A percentile compares a stretch with the other conserved stretches of the same genome.
Evolutionary conservation across 768 basidiomycete genomes (phyloP).

Genomic region (Trametes cubensis): DNA sequence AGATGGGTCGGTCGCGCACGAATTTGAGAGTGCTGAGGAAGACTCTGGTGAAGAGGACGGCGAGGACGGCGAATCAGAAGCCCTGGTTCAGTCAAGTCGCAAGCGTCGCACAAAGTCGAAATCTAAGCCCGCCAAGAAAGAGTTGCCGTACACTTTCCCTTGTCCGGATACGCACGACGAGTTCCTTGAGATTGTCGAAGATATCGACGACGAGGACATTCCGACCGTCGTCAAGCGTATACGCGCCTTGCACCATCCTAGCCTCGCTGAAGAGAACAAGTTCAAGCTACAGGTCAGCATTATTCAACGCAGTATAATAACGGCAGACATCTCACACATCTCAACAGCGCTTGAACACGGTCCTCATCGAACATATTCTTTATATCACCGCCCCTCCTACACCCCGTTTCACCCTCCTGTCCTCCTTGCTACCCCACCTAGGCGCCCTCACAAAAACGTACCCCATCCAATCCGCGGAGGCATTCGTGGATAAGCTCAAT

Average conservation of each 20-base stretch:
- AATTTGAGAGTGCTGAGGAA: conserved; percentile 40
- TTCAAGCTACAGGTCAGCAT: conserved; percentile 79
- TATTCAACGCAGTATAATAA: neutral
- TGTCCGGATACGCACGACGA: conserved; percentile 84
- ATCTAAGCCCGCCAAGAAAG: conserved; percentile 39
- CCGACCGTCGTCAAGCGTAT: conserved; percentile 87
- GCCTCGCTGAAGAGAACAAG: conserved; percentile 90
- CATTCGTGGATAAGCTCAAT: conserved; percentile 78
- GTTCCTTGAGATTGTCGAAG: conserved; percentile 80
- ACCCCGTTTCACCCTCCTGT: conserved; percentile 62
- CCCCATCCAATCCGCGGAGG: conserved; percentile 75
- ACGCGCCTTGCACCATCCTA: conserved; percentile 88
- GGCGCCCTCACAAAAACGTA: conserved; percentile 77
- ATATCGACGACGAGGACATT: conserved; percentile 70
- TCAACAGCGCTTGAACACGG: conserved; percentile 64
- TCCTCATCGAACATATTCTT: conserved; percentile 88
- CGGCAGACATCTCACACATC: neutral
- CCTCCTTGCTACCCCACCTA: conserved; percentile 75
- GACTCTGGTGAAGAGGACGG: conserved; percentile 44
- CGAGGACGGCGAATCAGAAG: conserved; percentile 44
- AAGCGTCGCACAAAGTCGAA: conserved; percentile 38
- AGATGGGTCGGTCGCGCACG: conserved; percentile 41
- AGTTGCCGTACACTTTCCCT: conserved; percentile 90
- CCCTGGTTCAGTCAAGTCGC: conserved; percentile 42
- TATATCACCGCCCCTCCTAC: conserved; percentile 66